Base-by-base conservation (phyloP, 2,329 filamentous ascomycete species). In the Neofusicoccum cordaticola region DNA sequence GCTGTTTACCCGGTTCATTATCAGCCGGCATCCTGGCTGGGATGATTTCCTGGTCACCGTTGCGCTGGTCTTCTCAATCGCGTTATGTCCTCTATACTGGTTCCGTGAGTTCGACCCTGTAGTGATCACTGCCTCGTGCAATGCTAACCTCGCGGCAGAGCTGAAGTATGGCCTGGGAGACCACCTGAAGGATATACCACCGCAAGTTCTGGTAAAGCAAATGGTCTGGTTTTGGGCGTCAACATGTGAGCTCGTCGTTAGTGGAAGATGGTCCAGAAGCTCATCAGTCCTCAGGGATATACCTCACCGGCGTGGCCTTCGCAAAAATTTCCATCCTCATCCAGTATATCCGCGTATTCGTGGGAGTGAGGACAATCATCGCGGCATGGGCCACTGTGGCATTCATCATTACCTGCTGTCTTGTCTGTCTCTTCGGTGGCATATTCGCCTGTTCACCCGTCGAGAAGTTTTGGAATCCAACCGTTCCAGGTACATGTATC, bases 311-410 rank as follows among this genome's bases (percentile, higher is more conserved):
- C 34, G 42, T 64, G 19, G 51, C 51, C 34, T 57, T 56, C 37
- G 50, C 51, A 12, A 64, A 64, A 35, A 17, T 64, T 12, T 56
- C 50, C 19, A 57, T 64, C 44, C 62, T 64, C 9, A 50, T 50
- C 9, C 62, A 64, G 22, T 64, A 56, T 19, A 47, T 64, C 48
- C 62, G 62, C 12, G 51, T 64, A 9, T 64, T 64, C 31, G 51
- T 57, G 6, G 51, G 44, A 12, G 34, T 11, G 13, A 56, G 39
- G 12, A 64, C 62, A 2, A 47, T 51, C 15, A 7, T 57, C 12
- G 51, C 51, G 2, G 48, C 62, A 4, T 64, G 62, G 62, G 35
- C 51, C 6, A 64, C 51, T 12, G 35, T 56, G 7, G 42, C 19
- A 6, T 64, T 64, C 41, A 64, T 57, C n/a, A 9, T 57, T 4